Evolutionary conservation across 805 yeast genomes (phyloP), one percentile per base, ranked within the genome.

Genomic region (Tetrapisispora nanseiensis): DNA sequence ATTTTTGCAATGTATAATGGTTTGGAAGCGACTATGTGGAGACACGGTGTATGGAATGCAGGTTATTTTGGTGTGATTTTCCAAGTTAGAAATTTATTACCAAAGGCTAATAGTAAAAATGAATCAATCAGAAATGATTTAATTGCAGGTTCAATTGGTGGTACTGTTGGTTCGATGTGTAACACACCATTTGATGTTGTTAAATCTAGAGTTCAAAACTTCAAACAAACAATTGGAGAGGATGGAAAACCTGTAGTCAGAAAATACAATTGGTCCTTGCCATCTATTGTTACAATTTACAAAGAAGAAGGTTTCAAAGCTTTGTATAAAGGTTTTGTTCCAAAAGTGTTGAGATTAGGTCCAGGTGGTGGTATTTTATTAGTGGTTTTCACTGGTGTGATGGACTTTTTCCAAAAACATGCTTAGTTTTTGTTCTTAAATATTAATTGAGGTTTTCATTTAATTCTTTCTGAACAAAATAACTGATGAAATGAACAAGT

Each of bases 301-400:
- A 51, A 49, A 33, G 97, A 90, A 67, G 99, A 92, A 72, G 98
- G 99, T 24, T 76, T 86, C 55, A 70, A 68, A 38, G 96, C 97
- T 7, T 74, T 92, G 45, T 90, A 89, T 68, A 90, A 89, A 70
- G 98, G 98, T 32, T 90, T 92, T 76, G 62, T 89, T 50, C 99
- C 99, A 52, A 92, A 92, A 72, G 97, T 92, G 11, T 72, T 92
- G 60, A 81, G 99, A 75, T 74, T 92, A 52, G 98, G 97, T 37
- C 98, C 99, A 47, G 99, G 99, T 59, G 99, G 99, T 64, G 99
- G 99, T 71, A 87, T 92, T 52, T 70, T 92, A 58, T 74, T 92
- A 62, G 97, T 92, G 38, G 98, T 92, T n/a, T 92, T 87, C 74
- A 86, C 96, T 34, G 72, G 86, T 20, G 79, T 89, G 50, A 87